Conservation (phyloP, 169 alveolate genomes). For the Toxoplasma gondii region DNA sequence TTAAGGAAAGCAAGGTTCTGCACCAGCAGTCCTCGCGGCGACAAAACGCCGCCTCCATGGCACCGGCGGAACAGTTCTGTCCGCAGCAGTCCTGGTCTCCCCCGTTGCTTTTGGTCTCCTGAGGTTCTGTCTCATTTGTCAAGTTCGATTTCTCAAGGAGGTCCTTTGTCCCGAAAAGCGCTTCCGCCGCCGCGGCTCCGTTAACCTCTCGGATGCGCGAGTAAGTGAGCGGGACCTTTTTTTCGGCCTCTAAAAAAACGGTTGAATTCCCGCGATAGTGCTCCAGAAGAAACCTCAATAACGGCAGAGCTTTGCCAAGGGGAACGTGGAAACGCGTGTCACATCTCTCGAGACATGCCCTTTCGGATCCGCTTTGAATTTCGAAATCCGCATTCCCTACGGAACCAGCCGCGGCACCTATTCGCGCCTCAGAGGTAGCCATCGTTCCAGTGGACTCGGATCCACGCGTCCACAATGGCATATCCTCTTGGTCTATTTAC, state of each 20-base stretch:
- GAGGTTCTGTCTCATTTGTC: too few species aligned
- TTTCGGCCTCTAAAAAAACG: not conserved
- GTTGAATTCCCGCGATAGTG: not conserved
- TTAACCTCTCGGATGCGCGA: not conserved
- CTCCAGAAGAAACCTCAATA: not conserved
- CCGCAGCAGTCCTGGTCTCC: not conserved
- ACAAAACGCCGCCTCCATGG: not conserved
- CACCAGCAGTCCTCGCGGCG: slow-evolving; percentile 18
- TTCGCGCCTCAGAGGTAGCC: too few species aligned
- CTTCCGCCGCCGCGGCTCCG: not conserved
- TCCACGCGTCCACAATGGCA: too few species aligned
- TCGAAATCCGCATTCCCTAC: too few species aligned
- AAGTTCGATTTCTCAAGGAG: too few species aligned
- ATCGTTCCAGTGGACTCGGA: too few species aligned
- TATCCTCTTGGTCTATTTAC: too few species aligned
- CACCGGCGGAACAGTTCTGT: not conserved
- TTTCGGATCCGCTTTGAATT: too few species aligned
- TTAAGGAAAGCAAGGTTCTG: not conserved
- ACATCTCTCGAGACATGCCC: too few species aligned
- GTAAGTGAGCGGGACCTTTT: not conserved
- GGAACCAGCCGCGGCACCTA: too few species aligned
- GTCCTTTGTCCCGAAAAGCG: not conserved
- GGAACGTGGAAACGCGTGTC: too few species aligned
- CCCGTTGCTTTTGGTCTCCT: not conserved
- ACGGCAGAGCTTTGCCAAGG: too few species aligned